These are phyloP conservation scores for Phaeodactylum tricornutum DNA, from an alignment of 108 stramenopile genomes.

Conservation along the genomic window DNA sequence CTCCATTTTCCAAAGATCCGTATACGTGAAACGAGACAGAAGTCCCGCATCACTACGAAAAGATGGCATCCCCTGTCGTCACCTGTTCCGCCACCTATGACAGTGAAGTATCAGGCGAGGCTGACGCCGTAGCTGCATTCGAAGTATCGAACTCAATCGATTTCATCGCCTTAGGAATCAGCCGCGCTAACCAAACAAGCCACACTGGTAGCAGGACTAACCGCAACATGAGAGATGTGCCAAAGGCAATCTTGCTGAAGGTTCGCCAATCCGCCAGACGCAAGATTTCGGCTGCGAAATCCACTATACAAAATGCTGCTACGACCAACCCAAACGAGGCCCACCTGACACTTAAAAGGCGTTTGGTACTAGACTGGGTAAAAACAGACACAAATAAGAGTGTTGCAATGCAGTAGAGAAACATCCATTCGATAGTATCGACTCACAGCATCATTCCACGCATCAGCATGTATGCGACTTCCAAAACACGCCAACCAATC, in stretches of 20 bases:
- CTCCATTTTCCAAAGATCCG: no score
- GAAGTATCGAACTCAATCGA: no score
- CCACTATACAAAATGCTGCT: slow-evolving; percentile 42
- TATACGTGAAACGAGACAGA: no score
- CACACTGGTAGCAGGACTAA: slow-evolving; percentile 52
- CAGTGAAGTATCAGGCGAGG: no score
- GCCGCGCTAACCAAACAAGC: slow-evolving; percentile 31
- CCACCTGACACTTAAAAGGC: slow-evolving; percentile 1
- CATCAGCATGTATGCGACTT: slow-evolving; percentile 52
- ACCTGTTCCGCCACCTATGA: no score
- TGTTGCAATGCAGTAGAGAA: slow-evolving; percentile 12
- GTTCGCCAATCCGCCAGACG: slow-evolving; percentile 35
- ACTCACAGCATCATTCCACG: slow-evolving; percentile 18
- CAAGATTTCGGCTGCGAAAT: slow-evolving; percentile 50
- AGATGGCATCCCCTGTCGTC: no score
- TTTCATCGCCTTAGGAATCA: no score
- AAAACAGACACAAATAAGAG: slow-evolving; percentile 20
- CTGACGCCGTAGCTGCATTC: no score
- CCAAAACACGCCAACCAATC: slow-evolving; percentile 61
- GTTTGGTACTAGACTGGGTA: neutral
- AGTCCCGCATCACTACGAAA: no score
- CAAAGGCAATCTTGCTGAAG: slow-evolving; percentile 37
- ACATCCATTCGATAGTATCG: slow-evolving; percentile 18
- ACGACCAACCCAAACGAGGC: neutral
- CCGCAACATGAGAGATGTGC: slow-evolving; percentile 27